Evolutionary conservation across 352 stramenopile genomes (phyloP), one percentile per base, ranked within the genome.

Genomic region (Aphanomyces stellatus): DNA sequence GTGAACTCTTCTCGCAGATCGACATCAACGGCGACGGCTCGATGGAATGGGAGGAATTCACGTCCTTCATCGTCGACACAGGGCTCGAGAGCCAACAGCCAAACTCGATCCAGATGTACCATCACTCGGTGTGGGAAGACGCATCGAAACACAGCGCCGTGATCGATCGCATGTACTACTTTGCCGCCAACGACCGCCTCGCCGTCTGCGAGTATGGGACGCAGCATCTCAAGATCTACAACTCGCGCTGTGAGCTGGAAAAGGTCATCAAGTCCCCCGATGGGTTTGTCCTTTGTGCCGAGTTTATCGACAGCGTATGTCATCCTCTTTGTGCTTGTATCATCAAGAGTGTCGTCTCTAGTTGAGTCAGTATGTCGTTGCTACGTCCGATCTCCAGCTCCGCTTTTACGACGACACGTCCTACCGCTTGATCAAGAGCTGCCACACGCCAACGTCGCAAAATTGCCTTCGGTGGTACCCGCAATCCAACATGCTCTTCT

Each of bases 31-130:
- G 85, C 51, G 88, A 96, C 69, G 88, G 87, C 3, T 89, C 85
- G n/a, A 91, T 96, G 84, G 88, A 96, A 70, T 96, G 88, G 88
- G 87, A 96, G 59, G 88, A 96, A 70, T 96, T 96, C 66, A 96
- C 88, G 53, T 88, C 78, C 15, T 96, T 94, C 73, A 94, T 96
- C 61, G 88, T 96, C 31, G 88, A 96, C 60, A 94, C 82, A 49
- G 88, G 86, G 11, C 76, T 92, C 35, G 90, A 91, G 63, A 91
- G 74, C 70, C 85, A 93, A 69, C 82, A 92, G 59, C 86, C 81
- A 62, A 90, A 91, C 71, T 91, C 81, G n/a, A 95, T 96, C 51
- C 85, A 91, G 69, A 77, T 79, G 60, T 96, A 93, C 75, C 78
- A 90, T 60, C 74, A 89, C 61, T 78, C 86, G 30, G 72, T 69